These are phyloP conservation scores for Strobilomyces confusus DNA, from an alignment of 768 basidiomycete species.

Conservation along the genomic window DNA sequence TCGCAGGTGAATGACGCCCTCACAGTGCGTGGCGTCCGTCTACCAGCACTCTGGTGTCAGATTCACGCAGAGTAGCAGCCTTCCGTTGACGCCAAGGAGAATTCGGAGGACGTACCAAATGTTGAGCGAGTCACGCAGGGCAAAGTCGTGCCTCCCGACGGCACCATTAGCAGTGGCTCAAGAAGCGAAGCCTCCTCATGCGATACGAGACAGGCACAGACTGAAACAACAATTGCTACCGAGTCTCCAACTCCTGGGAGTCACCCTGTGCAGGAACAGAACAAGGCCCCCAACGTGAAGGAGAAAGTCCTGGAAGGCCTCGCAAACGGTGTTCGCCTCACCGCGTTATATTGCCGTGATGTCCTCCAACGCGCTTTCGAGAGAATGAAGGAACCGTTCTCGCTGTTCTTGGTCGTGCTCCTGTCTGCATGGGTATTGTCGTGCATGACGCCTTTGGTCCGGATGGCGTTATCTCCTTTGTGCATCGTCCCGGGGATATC, in stretches of 20 bases:
- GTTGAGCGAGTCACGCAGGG: slow-evolving; percentile 9
- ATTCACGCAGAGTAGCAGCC: neutral
- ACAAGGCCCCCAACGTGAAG: slow-evolving; percentile 26
- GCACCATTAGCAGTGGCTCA: slow-evolving; percentile 9
- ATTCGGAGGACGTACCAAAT: slow-evolving; percentile 36
- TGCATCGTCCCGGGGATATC: slow-evolving; percentile 63
- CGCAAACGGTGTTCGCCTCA: slow-evolving; percentile 23
- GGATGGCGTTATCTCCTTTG: slow-evolving; percentile 49
- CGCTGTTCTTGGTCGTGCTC: slow-evolving; percentile 48
- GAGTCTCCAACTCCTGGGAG: slow-evolving; percentile 19
- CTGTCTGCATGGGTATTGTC: slow-evolving; percentile 44
- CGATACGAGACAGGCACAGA: no score
- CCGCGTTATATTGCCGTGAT: slow-evolving; percentile 42
- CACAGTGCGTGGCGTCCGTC: slow-evolving; percentile 5
- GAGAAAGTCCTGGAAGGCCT: slow-evolving; percentile 22
- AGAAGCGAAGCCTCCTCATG: slow-evolving; percentile 27
- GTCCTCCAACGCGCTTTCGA: slow-evolving; percentile 44
- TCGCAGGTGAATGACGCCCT: neutral
- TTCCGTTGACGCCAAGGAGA: slow-evolving; percentile 5
- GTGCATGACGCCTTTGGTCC: slow-evolving; percentile 41
- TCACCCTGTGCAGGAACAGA: slow-evolving; percentile 17
- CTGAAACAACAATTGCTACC: slow-evolving; percentile 20
- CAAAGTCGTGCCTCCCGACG: neutral
- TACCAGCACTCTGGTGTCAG: neutral
- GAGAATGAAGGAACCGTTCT: slow-evolving; percentile 54